Conservation (phyloP, 768 basidiomycete species). For the Boletus rex-veris region DNA sequence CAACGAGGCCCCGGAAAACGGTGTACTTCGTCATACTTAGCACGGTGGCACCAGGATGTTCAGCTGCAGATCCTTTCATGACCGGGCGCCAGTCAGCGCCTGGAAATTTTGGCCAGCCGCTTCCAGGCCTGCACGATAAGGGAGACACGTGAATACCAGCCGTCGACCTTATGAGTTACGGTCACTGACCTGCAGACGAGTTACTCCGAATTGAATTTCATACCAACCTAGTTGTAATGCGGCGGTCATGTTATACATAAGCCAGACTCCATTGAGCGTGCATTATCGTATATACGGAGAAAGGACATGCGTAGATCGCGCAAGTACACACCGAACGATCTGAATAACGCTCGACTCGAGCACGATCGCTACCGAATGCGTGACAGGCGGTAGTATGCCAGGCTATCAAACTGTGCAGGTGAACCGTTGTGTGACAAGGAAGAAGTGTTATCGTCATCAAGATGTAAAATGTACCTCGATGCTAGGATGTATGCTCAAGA, state of each 20-base stretch:
- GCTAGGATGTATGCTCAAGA: constrained; percentile 26
- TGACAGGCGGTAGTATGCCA: constrained; percentile 31
- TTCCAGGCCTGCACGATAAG: constrained; percentile 31
- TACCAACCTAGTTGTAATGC: constrained; percentile 29
- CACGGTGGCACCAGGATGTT: constrained; percentile 15
- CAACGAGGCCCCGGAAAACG: constrained; percentile 20
- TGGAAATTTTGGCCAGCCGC: constrained; percentile 34
- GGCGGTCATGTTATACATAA: too few species aligned
- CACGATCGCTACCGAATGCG: constrained; percentile 20
- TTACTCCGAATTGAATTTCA: constrained; percentile 37
- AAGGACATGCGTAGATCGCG: constrained; percentile 8
- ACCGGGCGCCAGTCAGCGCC: constrained; percentile 33
- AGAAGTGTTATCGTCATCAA: constrained; percentile 4
- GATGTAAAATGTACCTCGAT: constrained; percentile 32
- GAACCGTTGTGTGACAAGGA: constrained; percentile 8
- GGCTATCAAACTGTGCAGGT: constrained; percentile 30
- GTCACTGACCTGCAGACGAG: constrained; percentile 32
- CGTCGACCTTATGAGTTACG: constrained; percentile 17
- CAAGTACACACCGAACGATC: constrained; percentile 27
- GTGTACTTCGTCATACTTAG: constrained; percentile 15
- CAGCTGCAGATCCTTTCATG: constrained; percentile 32
- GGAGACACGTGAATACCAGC: constrained; percentile 20
- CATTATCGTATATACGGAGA: constrained; percentile 11
- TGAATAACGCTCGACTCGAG: constrained; percentile 27
- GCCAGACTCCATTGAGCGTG: constrained; percentile 13